A percentile compares a stretch with the other conserved stretches of the same genome.
phyloP scores from a whole-genome alignment of 176 grass and related monocot genomes.

The Zea luxurians region DNA sequence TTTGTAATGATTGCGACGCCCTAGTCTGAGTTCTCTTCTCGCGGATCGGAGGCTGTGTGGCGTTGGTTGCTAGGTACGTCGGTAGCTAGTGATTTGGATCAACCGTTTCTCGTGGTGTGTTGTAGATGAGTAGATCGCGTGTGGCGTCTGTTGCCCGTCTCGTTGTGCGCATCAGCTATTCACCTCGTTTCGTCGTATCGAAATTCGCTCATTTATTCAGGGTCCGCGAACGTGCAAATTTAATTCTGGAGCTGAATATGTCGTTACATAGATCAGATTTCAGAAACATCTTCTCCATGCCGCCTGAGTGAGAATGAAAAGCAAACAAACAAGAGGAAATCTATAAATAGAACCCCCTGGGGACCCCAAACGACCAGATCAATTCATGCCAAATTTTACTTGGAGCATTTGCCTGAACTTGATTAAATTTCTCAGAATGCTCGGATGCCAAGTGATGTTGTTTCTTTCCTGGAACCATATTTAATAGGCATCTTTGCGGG shows the following conservation, averaged over 20 bases:
- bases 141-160: background rate
- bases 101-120: background rate
- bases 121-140: background rate
- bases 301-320: background rate
- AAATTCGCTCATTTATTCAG: background rate
- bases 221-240: background rate
- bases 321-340: background rate
- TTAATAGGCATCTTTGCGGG: no score
- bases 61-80: no score
- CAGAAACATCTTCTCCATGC: background rate
- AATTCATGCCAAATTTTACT: no score
- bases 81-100: background rate
- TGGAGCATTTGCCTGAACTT: no score
- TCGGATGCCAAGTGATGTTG: no score
- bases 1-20: background rate
- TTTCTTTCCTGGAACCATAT: no score
- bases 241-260: background rate
- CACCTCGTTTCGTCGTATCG: background rate
- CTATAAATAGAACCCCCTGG: background rate
- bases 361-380: background rate
- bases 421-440: no score
- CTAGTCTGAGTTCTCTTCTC: background rate
- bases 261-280: background rate
- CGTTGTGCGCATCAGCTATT: background rate
- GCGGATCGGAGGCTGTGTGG: no score